Base-by-base conservation (phyloP, 2,329 filamentous ascomycete genomes). In the Xylariaceae sp. region DNA sequence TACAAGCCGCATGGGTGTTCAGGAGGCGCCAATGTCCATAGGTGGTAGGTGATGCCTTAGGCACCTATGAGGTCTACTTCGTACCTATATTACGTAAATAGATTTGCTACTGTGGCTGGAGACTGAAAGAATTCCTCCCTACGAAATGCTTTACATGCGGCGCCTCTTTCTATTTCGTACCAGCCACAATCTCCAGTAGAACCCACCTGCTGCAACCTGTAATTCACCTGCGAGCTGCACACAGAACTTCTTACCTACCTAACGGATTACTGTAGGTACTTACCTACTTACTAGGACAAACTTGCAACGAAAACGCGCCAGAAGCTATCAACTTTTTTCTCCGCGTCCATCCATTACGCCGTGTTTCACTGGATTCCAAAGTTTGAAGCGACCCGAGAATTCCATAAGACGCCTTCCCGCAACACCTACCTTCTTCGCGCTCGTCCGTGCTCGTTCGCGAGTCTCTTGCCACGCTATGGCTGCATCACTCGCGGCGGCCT, bases 401-500 rank as follows among this genome's bases (percentile, higher is more conserved):
- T n/a, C 5, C 41, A 23, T 41, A 39, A 23, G 11, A 13, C 10
- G 35, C 13, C 2, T 15, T 6, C 48, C 23, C 17, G 13, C 51
- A 52, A 53, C 48, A 45, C 51, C 39, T 15, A 6, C 8, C 10
- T 34, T 15, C 34, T 39, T 37, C 18, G 4, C 11, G 50, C 58
- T 41, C 18, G n/a, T 47, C 53, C 49, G 61, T 56, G 61, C 56
- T 35, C 18, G 50, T 56, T 55, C 48, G 34, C 48, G 51, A 55
- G 13, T 51, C 51, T 35, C 35, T 35, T 11, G 37, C 55, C 30
- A 67, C 66, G 73, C 60, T 62, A 90, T 90, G 86, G 78, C 86
- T 60, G 81, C 85, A 60, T 89, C 90, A 59, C 82, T 97, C 49
- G 86, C 90, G 64, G 85, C 86, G 71, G 87, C 89, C 59, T 81